Base-by-base conservation (phyloP, 495 filamentous ascomycete genomes). In the Aspergillus leporis region DNA sequence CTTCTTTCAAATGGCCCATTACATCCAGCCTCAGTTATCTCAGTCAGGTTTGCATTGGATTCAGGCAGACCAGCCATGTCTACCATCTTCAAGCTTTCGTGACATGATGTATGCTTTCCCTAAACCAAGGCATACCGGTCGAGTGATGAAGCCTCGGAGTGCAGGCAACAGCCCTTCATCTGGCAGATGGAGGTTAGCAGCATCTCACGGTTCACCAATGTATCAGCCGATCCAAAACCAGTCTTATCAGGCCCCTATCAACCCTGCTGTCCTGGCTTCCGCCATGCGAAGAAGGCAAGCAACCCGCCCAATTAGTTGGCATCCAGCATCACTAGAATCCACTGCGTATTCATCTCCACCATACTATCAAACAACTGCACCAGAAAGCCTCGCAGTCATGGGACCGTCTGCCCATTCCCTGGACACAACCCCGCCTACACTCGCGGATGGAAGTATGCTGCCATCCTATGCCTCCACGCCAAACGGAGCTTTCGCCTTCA, bases 281-380 rank as follows among this genome's bases (percentile, higher is more conserved):
- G 67, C 74, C 1, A 50, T 68, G 14, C 73, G 66, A 50, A 62
- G 59, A 18, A 51, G 58, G 56, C 75, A 40, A 71, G 78, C 67
- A n/a, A 58, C 72, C 60, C 74, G 89, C 14, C 89, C 88, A 21
- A 81, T 86, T 25, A 90, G 87, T 66, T 91, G 89, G 89, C 88
- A 91, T 69, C 85, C 88, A 5, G 67, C 68, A 13, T 75, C 76
- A 19, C 75, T 79, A 18, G 74, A 66, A 60, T 61, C 68, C 45
- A 64, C 63, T 46, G 72, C 60, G 25, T 76, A 75, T 62, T 72
- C 68, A 30, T 72, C 69, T 46, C 65, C 68, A 4, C 61, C 67
- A 34, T 69, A 62, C 38, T 53, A 50, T 19, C 58, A 68, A 5
- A 52, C 66, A 55, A 52, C 63, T 43, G 43, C 57, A 31, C 46